Percentiles rank a stretch among this genome's conserved stretches.
These are phyloP conservation scores for Xylariaceae sp. DNA, from an alignment of 2,329 filamentous ascomycete species.

Conservation along the genomic window DNA sequence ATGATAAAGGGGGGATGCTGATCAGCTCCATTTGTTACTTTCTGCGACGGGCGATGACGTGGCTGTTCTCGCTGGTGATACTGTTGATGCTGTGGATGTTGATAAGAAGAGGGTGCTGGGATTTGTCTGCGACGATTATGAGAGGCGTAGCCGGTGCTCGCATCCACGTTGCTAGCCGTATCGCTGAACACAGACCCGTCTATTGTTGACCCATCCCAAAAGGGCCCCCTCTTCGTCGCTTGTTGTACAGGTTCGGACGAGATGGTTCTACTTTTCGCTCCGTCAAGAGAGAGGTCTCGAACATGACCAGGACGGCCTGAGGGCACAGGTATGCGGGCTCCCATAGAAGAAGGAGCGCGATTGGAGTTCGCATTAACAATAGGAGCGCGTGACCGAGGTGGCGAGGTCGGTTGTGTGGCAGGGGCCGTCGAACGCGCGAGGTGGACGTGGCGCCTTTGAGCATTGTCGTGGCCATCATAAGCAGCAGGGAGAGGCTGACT, in stretches of 20 bases:
- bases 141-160: slow-evolving; percentile 16
- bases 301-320: slow-evolving; percentile 13
- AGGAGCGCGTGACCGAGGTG: slow-evolving; percentile 24
- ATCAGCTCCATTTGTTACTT: slow-evolving; percentile 11
- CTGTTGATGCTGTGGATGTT: slow-evolving; percentile 18
- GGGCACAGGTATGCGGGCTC: slow-evolving; percentile 17
- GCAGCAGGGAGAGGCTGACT: slow-evolving; percentile 20
- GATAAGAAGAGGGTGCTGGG: slow-evolving; percentile 12
- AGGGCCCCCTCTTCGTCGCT: slow-evolving; percentile 19
- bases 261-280: slow-evolving; percentile 15
- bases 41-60: slow-evolving; percentile 20
- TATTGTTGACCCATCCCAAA: slow-evolving; percentile 31
- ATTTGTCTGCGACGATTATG: slow-evolving; percentile 16
- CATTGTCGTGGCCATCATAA: slow-evolving; percentile 17
- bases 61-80: slow-evolving; percentile 21
- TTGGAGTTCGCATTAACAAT: slow-evolving; percentile 26
- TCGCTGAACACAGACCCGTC: slow-evolving; percentile 30
- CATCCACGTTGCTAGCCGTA: slow-evolving; percentile 26
- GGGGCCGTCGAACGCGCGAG: slow-evolving; percentile 12
- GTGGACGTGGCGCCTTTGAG: slow-evolving; percentile 19
- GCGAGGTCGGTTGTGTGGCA: slow-evolving; percentile 17
- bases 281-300: slow-evolving; percentile 21
- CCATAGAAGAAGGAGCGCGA: slow-evolving; percentile 17
- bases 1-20: slow-evolving; percentile 23
- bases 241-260: slow-evolving; percentile 21